These are phyloP conservation scores for Blastocystis sp. DNA, from an alignment of 352 stramenopile genomes.

Conservation along the genomic window DNA sequence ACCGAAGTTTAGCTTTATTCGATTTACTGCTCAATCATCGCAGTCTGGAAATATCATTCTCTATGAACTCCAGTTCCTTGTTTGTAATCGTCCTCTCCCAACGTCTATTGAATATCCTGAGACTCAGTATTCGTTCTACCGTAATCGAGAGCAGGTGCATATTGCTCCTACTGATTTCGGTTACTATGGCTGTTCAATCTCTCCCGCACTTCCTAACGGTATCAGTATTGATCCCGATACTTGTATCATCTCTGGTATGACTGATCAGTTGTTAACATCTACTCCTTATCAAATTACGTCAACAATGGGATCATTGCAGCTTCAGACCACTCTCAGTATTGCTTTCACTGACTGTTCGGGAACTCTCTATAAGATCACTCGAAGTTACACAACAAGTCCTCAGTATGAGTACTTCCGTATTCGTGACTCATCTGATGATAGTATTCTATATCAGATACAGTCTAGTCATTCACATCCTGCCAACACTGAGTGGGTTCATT, in stretches of 20 bases:
- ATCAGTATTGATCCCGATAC: neutral
- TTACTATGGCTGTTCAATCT: conserved; percentile 7
- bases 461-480: neutral
- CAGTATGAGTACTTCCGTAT: neutral
- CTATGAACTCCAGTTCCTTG: neutral
- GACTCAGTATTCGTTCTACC: conserved; percentile 6
- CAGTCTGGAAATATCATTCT: neutral
- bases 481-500: neutral
- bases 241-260: conserved; percentile 16
- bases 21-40: neutral
- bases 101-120: neutral
- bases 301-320: neutral
- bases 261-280: neutral
- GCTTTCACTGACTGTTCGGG: neutral
- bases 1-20: neutral
- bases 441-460: neutral
- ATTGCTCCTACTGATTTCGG: conserved; percentile 7
- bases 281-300: conserved; percentile 10
- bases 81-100: neutral
- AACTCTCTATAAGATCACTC: neutral
- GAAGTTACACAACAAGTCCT: neutral
- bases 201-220: conserved; percentile 17
- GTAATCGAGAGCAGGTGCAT: neutral
- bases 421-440: neutral
- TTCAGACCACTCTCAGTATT: neutral